These are phyloP conservation scores for Mucor piriformis DNA, from an alignment of 371 early-diverging fungal genomes.

Conservation along the genomic window DNA sequence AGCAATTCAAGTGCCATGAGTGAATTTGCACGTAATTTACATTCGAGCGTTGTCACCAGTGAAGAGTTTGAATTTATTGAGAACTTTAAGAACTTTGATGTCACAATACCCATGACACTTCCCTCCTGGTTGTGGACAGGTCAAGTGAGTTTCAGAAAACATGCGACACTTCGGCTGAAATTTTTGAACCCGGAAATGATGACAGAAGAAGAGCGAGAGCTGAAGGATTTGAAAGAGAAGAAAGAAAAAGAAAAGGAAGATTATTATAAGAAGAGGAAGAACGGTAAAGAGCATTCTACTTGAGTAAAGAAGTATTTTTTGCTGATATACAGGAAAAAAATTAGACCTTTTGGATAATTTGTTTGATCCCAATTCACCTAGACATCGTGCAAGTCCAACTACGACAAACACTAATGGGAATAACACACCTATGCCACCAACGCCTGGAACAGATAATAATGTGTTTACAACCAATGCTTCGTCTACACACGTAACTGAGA, in stretches of 20 bases:
- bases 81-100: constrained; percentile 72
- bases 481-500: neutral
- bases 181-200: constrained; percentile 56
- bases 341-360: constrained; percentile 53
- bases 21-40: constrained; percentile 76
- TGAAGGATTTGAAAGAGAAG: constrained; percentile 42
- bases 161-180: constrained; percentile 62
- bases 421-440: neutral
- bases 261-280: constrained; percentile 45
- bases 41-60: constrained; percentile 77
- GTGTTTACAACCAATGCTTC: neutral
- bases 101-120: constrained; percentile 68
- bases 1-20: constrained; percentile 68
- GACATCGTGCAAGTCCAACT: constrained; percentile 14
- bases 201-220: constrained; percentile 52
- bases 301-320: neutral
- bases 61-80: constrained; percentile 93
- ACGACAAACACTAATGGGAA: neutral
- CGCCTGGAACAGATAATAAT: constrained; percentile 12
- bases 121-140: constrained; percentile 88
- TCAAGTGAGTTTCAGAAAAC: constrained; percentile 57
- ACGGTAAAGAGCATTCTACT: constrained; percentile 33
- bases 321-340: too few relatives aligned
- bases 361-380: constrained; percentile 33
- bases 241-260: constrained; percentile 48